Conservation (phyloP, 116 monocot species). For the Cymodocea nodosa region DNA sequence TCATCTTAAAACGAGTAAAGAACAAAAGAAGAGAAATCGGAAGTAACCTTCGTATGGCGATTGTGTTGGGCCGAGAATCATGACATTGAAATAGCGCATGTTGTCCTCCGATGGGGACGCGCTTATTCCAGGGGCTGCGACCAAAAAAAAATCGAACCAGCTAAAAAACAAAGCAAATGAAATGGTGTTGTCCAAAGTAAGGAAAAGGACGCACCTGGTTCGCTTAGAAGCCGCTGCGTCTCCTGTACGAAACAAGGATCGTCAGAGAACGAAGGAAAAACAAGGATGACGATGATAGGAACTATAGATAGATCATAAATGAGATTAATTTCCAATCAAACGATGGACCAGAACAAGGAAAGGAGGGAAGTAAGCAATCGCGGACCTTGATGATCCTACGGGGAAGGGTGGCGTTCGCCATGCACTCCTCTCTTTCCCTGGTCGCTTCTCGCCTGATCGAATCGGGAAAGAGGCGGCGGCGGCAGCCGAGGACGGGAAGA, state of each 20-base stretch:
- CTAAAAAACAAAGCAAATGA: background rate
- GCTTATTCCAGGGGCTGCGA: conserved; percentile 85
- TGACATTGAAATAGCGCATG: conserved; percentile 93
- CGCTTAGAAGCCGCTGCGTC: conserved; percentile 89
- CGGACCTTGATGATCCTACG: conserved; percentile 84
- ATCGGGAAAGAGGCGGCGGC: no score
- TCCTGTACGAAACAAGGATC: conserved; percentile 27
- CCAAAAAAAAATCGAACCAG: background rate
- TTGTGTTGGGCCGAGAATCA: conserved; percentile 86
- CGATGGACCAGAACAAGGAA: no score
- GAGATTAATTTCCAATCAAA: no score
- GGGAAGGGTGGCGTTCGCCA: conserved; percentile 49
- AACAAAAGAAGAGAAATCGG: no score
- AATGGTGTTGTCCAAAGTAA: background rate
- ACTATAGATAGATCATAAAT: no score
- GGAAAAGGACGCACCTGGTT: conserved; percentile 46
- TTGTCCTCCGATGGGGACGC: conserved; percentile 96
- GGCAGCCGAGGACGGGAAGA: no score
- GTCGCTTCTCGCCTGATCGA: no score
- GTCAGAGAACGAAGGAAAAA: no score
- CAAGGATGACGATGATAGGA: background rate
- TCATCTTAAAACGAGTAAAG: no score
- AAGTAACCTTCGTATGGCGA: conserved; percentile 84
- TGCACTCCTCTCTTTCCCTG: no score
- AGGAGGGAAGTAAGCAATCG: background rate